Conservation (phyloP, 495 filamentous ascomycete genomes). For the Aspergillus biplanus region DNA sequence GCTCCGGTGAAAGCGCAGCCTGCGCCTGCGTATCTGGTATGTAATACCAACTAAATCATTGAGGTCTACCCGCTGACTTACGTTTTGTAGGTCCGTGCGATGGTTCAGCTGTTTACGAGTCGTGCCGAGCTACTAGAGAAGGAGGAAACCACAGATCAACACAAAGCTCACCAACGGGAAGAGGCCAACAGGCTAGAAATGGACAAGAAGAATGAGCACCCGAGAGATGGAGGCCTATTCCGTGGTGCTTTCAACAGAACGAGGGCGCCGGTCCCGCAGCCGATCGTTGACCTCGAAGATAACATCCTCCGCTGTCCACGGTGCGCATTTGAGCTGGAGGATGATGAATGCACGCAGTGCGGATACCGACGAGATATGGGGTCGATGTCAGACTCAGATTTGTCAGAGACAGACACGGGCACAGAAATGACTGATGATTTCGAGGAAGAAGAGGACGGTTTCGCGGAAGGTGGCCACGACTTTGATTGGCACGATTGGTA, state of each 20-base stretch:
- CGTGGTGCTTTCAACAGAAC: slow-evolving; percentile 60
- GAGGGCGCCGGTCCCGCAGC: slow-evolving; percentile 28
- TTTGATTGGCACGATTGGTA: slow-evolving; percentile 27
- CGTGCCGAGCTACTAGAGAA: slow-evolving; percentile 66
- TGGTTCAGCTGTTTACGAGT: slow-evolving; percentile 67
- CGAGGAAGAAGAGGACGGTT: slow-evolving; percentile 43
- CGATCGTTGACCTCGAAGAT: slow-evolving; percentile 63
- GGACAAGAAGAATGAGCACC: slow-evolving; percentile 53
- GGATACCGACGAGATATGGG: slow-evolving; percentile 51
- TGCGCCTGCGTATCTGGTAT: slow-evolving; percentile 67
- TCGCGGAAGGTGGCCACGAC: slow-evolving; percentile 21
- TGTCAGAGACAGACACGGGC: slow-evolving; percentile 34
- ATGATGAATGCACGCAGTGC: slow-evolving; percentile 59
- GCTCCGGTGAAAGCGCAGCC: slow-evolving; percentile 60
- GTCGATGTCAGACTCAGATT: slow-evolving; percentile 33
- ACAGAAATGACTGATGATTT: slow-evolving; percentile 37
- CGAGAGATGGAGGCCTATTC: slow-evolving; percentile 62
- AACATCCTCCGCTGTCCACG: slow-evolving; percentile 64
- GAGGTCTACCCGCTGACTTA: slow-evolving; percentile 16
- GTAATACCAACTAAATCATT: slow-evolving; percentile 27
- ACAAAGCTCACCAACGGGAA: slow-evolving; percentile 59
- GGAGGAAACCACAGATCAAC: slow-evolving; percentile 64
- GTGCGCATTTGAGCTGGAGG: slow-evolving; percentile 67
- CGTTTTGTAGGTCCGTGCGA: slow-evolving; percentile 60
- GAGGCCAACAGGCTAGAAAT: slow-evolving; percentile 65